Conservation (phyloP, 768 basidiomycete species). For the Tubosaeta sp. region DNA sequence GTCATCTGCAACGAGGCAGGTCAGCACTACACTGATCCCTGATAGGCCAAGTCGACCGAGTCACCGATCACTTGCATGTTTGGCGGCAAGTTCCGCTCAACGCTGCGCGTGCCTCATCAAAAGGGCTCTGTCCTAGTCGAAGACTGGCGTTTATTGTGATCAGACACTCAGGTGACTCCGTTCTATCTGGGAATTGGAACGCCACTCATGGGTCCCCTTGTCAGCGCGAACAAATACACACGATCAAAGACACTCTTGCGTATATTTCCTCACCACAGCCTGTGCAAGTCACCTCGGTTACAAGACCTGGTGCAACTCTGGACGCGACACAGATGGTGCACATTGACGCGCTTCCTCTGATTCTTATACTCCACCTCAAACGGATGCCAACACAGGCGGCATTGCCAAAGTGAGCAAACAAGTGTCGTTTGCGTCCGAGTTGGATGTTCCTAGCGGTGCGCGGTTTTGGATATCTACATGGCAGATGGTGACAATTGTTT, state of each 20-base stretch:
- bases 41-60: constrained; percentile 71
- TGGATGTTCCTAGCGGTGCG: constrained; percentile 69
- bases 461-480: not conserved
- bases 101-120: constrained; percentile 73
- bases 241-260: constrained; percentile 78
- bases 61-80: constrained; percentile 91
- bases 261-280: constrained; percentile 75
- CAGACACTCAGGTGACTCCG: constrained; percentile 76
- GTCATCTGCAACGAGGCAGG: constrained; percentile 26
- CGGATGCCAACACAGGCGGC: constrained; percentile 69
- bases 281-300: constrained; percentile 63
- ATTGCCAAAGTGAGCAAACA: constrained; percentile 87
- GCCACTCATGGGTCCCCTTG: not conserved
- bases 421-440: constrained; percentile 68
- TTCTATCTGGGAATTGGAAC: too few relatives aligned
- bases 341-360: constrained; percentile 78
- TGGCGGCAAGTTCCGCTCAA: constrained; percentile 89
- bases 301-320: constrained; percentile 52
- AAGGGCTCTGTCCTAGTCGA: constrained; percentile 87
- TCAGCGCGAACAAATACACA: constrained; percentile 68
- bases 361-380: constrained; percentile 87
- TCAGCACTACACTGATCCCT: not conserved
- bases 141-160: constrained; percentile 82
- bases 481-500: accelerated
- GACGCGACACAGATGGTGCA: constrained; percentile 73